Base-by-base conservation (phyloP, 106 monocot genomes). In the Platanthera zijinensis region DNA sequence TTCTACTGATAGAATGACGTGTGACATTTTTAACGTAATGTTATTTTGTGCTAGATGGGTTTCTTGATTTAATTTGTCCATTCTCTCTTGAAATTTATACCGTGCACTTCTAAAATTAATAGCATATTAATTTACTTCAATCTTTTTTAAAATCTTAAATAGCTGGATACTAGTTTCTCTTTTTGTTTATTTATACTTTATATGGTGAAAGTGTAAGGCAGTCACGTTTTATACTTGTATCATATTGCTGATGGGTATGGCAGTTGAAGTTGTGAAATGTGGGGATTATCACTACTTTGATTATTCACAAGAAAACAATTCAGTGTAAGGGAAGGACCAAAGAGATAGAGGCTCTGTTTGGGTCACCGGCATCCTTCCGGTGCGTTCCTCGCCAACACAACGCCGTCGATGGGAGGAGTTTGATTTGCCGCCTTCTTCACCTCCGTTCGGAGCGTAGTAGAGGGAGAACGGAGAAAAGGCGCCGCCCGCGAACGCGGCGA, bases 81-180 rank as follows among this genome's bases (percentile, higher is more conserved):
- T 61, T 61, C n/a, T 21, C 5, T 61, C 59, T 61, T 61, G 59
- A 61, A 61, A 21, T 21, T 21, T 61, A 19, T 1, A 21, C 8
- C 32, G 67, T 30, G 25, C 32, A 39, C 3, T 8, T 22, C 13
- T 30, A 19, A 25, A 67, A 67, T 4, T 67, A 39, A 30, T 67
- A 67, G 67, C 67, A 67, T 22, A 67, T 32, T 30, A 67, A 67
- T 39, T 67, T 67, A 3, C 39, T 67, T 67, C 39, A 9, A 67
- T 8, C 1, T 30, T 67, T 67, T 11, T 39, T 66, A 25, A 32
- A 7, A 25, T 66, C 66, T 66, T 66, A 30, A 66, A 32, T 66
- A 30, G 66, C 10, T 28, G 22, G 22, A 32, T 66, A 10, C 5
- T 66, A 66, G 28, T 66, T 19, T 63, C 39, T 39, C 3, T 66